A percentile compares a stretch with the other conserved stretches of the same genome.
Evolutionary conservation across 2,329 filamentous ascomycete species (phyloP).

Genomic region (Diaporthe humulicola): DNA sequence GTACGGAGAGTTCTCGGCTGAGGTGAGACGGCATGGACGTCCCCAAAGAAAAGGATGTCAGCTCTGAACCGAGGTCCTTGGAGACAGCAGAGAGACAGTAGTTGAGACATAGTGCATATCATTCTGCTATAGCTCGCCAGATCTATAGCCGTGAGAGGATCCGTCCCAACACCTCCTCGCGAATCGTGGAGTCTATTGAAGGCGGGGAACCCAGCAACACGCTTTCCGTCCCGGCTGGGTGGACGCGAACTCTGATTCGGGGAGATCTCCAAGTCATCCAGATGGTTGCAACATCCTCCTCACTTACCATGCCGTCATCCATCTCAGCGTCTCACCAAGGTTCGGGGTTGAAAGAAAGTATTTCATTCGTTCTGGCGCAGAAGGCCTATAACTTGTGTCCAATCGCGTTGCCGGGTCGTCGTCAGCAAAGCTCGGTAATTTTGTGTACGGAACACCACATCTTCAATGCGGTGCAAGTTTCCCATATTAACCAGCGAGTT

Average conservation of each 20-base stretch:
- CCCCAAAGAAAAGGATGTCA: neutral
- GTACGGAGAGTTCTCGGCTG: neutral
- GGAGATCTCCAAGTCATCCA: neutral
- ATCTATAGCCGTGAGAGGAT: neutral
- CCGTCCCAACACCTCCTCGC: neutral
- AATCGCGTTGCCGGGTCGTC: neutral
- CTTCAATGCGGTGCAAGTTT: neutral
- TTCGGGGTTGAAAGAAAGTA: too few species aligned
- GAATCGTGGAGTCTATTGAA: conserved; percentile 5
- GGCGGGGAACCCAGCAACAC: conserved; percentile 16
- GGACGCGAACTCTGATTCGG: neutral
- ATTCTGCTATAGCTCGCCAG: neutral
- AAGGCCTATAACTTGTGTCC: neutral
- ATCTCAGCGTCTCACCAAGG: neutral
- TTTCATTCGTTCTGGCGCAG: neutral
- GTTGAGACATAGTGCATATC: neutral
- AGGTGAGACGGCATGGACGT: neutral
- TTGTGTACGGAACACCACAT: neutral
- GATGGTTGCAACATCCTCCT: neutral
- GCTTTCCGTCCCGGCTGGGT: neutral
- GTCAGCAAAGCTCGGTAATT: neutral
- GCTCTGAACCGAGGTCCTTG: neutral
- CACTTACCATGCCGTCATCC: conserved; percentile 7
- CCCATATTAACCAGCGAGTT: too few species aligned
- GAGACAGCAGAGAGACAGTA: neutral